Evolutionary conservation across 495 filamentous ascomycete genomes (phyloP), one percentile per base, ranked within the genome.

Genomic region (Trichoderma asperelloides): DNA sequence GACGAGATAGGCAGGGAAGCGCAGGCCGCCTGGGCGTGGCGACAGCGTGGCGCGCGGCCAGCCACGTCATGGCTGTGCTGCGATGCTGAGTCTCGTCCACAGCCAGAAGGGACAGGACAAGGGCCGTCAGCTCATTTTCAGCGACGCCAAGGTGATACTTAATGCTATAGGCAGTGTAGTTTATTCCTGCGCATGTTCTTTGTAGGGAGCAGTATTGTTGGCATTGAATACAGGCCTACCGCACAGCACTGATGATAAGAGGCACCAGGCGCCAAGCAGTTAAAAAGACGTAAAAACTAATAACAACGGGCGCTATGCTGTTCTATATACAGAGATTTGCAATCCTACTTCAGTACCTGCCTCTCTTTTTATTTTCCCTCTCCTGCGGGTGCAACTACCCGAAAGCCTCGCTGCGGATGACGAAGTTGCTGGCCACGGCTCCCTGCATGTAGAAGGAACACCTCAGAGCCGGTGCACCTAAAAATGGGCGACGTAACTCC

Each of bases 31-130:
- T 23, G 27, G 49, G 49, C 18, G 28, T 39, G 40, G 62, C 62
- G 21, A 13, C 4, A 33, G 62, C 25, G 64, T 65, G 30, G 63
- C 63, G 63, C 64, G 64, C 43, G 64, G 64, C 64, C 39, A 30
- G 30, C 37, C 43, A 65, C 64, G 64, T 65, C 47, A 65, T 65
- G 63, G 30, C 18, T 33, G 23, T 45, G 63, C 47, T 51, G 21
- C 25, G 51, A 2, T 60, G 51, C 55, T 60, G 55, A 60, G 25
- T 25, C 55, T 30, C 55, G n/a, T 47, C 43, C 43, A n/a, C 43
- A 47, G 43, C 7, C 55, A 28, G 25, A 25, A 30, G 21, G 47
- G 41, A 18, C 18, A 12, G 33, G 9, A 37, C 33, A 45, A 15
- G 41, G 41, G 41, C 41, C 16, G 13, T 45, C 2, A 45, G 41